Conservation (phyloP, 768 basidiomycete genomes). For the Phylloporus rhodoxanthus region DNA sequence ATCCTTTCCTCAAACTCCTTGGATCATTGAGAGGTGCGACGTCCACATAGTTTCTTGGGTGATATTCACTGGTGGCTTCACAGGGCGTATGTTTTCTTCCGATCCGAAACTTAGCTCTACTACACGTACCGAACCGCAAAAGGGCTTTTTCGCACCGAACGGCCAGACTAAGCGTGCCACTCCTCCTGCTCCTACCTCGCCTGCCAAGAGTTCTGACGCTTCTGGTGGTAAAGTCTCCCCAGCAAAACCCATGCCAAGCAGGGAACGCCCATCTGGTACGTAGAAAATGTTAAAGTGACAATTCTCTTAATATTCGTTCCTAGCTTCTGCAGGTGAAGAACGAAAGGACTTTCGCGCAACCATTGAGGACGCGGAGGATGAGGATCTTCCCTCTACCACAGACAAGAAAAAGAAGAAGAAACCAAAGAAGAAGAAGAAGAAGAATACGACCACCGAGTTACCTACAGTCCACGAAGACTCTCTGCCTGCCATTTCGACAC, state of each 20-base stretch:
- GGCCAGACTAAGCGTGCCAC: conserved; percentile 14
- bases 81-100: conserved; percentile 62
- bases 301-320: neutral
- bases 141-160: conserved; percentile 21
- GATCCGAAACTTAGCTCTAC: conserved; percentile 41
- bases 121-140: conserved; percentile 31
- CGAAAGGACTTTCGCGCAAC: conserved; percentile 39
- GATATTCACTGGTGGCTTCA: conserved; percentile 1
- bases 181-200: conserved; percentile 1
- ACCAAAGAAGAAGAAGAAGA: conserved; percentile 77
- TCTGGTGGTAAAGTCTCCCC: conserved; percentile 7
- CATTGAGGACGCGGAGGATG: conserved; percentile 71
- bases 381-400: conserved; percentile 28
- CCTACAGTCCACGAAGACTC: conserved; percentile 22
- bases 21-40: conserved; percentile 63
- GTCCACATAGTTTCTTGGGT: neutral
- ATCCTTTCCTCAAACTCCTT: conserved; percentile 74
- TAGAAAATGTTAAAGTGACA: neutral
- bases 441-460: conserved; percentile 26
- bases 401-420: conserved; percentile 56
- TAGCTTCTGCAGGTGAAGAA: conserved; percentile 23
- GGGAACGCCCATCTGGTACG: conserved; percentile 13
- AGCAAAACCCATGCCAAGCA: conserved; percentile 7
- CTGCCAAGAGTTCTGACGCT: conserved; percentile 6
- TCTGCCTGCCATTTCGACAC: conserved; percentile 10